Conservation (phyloP, 2,329 filamentous ascomycete genomes). For the Torrubiella hemipterigena region DNA sequence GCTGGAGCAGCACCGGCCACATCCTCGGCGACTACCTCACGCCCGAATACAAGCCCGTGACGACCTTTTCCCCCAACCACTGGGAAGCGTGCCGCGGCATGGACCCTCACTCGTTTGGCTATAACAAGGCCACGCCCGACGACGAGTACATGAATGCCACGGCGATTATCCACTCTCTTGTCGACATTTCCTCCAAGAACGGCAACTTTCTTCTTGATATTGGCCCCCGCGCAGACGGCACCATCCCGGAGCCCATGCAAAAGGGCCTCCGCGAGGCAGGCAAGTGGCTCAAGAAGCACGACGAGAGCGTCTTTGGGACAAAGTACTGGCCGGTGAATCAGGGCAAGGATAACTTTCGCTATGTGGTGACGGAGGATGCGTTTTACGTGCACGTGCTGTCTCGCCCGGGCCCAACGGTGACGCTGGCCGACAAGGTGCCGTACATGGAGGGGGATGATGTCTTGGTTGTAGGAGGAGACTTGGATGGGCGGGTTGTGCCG, state of each 20-base stretch:
- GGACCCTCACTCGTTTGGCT: constrained; percentile 47
- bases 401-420: constrained; percentile 25
- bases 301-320: constrained; percentile 43
- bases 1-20: constrained; percentile 12
- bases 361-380: constrained; percentile 36
- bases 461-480: constrained; percentile 24
- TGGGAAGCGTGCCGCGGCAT: constrained; percentile 48
- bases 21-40: constrained; percentile 52
- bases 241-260: constrained; percentile 34
- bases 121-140: constrained; percentile 39
- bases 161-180: constrained; percentile 30
- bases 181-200: constrained; percentile 41
- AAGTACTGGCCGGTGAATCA: constrained; percentile 38
- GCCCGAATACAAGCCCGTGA: constrained; percentile 28
- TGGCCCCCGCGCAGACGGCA: constrained; percentile 41
- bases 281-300: constrained; percentile 38
- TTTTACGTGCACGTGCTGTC: constrained; percentile 38
- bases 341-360: constrained; percentile 31
- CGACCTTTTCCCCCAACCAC: constrained; percentile 22
- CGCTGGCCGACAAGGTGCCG: constrained; percentile 30
- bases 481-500: constrained; percentile 10
- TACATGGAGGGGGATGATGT: constrained; percentile 33
- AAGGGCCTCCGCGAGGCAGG: constrained; percentile 36
- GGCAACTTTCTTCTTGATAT: constrained; percentile 44
- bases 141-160: constrained; percentile 37